A percentile compares a stretch with the other conserved stretches of the same genome.
phyloP scores from a whole-genome alignment of 2,329 filamentous ascomycete genomes.

The Calonectria naviculata region DNA sequence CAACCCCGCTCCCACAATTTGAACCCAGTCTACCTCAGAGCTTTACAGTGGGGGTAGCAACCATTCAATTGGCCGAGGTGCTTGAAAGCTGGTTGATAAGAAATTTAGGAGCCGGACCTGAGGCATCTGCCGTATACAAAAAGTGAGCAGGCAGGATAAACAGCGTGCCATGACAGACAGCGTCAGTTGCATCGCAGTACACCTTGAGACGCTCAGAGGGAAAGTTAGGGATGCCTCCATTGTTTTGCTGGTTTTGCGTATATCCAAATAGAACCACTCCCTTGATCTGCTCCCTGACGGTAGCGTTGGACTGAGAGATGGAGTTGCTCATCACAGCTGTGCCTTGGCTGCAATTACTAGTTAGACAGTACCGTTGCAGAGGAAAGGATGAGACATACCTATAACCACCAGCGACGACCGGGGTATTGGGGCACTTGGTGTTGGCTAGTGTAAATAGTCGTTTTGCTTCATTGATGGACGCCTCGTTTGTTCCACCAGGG shows the following conservation, averaged over 20 bases:
- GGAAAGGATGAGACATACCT: conserved; percentile 20
- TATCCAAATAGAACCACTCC: conserved; percentile 53
- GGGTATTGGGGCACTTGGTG: conserved; percentile 55
- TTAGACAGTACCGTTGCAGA: conserved; percentile 33
- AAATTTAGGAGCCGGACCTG: background rate
- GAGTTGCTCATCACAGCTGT: conserved; percentile 55
- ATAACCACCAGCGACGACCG: conserved; percentile 55
- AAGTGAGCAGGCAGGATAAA: conserved; percentile 49
- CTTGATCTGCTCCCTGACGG: conserved; percentile 48
- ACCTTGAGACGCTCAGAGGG: conserved; percentile 46
- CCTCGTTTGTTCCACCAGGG: conserved; percentile 48
- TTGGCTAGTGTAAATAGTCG: conserved; percentile 52
- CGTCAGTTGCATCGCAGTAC: conserved; percentile 50
- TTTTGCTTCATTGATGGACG: conserved; percentile 53
- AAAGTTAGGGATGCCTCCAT: conserved; percentile 51
- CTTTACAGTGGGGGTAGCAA: too few relatives aligned
- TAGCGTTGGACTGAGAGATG: conserved; percentile 44
- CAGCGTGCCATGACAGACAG: conserved; percentile 51
- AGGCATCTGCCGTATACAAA: background rate
- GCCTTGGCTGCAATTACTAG: conserved; percentile 56
- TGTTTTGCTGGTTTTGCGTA: conserved; percentile 55
- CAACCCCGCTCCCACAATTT: too few relatives aligned
- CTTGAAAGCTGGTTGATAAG: background rate
- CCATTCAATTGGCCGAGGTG: too few relatives aligned
- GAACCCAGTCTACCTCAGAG: too few relatives aligned